Conservation (phyloP, 2,329 filamentous ascomycete genomes). For the Penicillium sp. region DNA sequence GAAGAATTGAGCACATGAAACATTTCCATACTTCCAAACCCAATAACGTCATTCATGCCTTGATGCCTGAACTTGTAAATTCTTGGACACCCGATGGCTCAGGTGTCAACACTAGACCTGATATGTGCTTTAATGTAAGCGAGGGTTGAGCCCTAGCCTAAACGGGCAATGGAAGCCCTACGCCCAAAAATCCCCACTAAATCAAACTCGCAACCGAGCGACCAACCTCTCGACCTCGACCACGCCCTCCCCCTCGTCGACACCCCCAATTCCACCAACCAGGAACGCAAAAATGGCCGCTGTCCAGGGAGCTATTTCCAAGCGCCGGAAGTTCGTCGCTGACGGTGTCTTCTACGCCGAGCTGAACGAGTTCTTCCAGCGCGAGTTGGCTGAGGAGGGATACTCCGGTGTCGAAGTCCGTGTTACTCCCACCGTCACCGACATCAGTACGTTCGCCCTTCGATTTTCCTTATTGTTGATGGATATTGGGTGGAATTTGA, state of each 20-base stretch:
- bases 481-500: slow-evolving; percentile 15
- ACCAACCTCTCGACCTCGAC: slow-evolving; percentile 32
- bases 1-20: not conserved
- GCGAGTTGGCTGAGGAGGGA: slow-evolving; percentile 99
- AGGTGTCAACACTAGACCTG: slow-evolving; percentile 12
- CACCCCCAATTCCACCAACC: slow-evolving; percentile 33
- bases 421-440: slow-evolving; percentile 99
- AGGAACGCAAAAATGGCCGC: slow-evolving; percentile 50
- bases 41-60: not conserved
- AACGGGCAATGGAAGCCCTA: slow-evolving; percentile 35
- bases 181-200: slow-evolving; percentile 42
- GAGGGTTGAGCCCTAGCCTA: slow-evolving; percentile 44
- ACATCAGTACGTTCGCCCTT: slow-evolving; percentile 70
- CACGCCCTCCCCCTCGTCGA: slow-evolving; percentile 37
- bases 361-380: slow-evolving; percentile 99
- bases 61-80: slow-evolving; percentile 8
- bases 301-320: slow-evolving; percentile 54
- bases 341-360: slow-evolving; percentile 99
- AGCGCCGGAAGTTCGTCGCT: slow-evolving; percentile 73
- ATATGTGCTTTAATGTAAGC: slow-evolving; percentile 29
- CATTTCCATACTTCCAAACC: not conserved
- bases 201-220: slow-evolving; percentile 36
- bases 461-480: slow-evolving; percentile 18
- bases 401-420: slow-evolving; percentile 99
- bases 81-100: not conserved